Evolutionary conservation across 371 early-diverging fungal genomes (phyloP).

Genomic region (Batkoa obscura): DNA sequence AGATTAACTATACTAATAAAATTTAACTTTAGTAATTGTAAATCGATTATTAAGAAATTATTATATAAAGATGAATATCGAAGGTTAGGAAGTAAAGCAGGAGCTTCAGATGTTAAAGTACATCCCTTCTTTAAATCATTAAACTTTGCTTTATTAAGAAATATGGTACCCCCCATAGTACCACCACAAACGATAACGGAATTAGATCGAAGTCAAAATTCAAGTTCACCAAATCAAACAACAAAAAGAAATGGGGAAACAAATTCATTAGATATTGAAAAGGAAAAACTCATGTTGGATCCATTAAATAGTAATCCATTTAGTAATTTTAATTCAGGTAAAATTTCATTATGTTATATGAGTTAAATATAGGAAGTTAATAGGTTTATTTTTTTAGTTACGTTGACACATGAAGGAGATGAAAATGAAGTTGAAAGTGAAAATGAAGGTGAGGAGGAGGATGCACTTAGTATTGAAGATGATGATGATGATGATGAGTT

Average conservation of each 20-base stretch:
- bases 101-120: conserved; percentile 84
- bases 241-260: conserved; percentile 42
- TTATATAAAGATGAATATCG: conserved; percentile 69
- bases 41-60: conserved; percentile 57
- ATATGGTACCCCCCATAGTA: conserved; percentile 73
- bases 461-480: no score
- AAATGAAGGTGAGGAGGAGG: no score
- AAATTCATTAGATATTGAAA: conserved; percentile 42
- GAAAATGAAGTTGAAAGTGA: no score
- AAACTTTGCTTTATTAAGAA: conserved; percentile 82
- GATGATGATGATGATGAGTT: no score
- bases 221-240: conserved; percentile 48
- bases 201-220: conserved; percentile 15
- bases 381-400: neutral
- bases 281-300: conserved; percentile 13
- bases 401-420: neutral
- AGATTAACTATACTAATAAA: no score
- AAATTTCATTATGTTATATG: neutral
- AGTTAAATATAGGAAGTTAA: neutral
- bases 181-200: conserved; percentile 27
- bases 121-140: conserved; percentile 84
- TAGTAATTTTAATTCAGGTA: conserved; percentile 49
- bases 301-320: conserved; percentile 34
- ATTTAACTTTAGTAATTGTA: conserved; percentile 21
- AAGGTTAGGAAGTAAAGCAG: conserved; percentile 70